Evolutionary conservation across 768 basidiomycete genomes (phyloP).

Genomic region (Dendrothele bispora): DNA sequence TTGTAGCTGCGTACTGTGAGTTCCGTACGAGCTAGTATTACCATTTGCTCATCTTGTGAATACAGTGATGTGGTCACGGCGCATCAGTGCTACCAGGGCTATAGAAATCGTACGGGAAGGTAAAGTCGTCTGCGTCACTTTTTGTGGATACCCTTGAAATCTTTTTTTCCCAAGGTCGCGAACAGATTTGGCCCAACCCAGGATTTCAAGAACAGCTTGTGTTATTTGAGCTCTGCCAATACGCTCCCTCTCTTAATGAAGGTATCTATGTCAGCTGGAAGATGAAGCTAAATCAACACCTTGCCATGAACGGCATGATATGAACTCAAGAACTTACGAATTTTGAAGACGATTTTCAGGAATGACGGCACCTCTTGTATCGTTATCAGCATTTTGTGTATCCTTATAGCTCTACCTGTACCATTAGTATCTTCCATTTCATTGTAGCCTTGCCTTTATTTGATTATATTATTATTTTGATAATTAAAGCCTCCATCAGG

Average conservation of each 20-base stretch:
- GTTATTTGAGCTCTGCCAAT: constrained; percentile 72
- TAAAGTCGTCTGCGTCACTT: constrained; percentile 23
- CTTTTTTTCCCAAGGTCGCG: constrained; percentile 47
- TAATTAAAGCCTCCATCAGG: no score
- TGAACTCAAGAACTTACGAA: constrained; percentile 10
- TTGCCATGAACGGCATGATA: constrained; percentile 40
- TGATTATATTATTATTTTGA: neutral
- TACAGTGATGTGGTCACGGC: constrained; percentile 67
- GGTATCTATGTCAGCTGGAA: constrained; percentile 73
- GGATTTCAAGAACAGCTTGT: constrained; percentile 80
- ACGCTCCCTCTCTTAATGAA: constrained; percentile 55
- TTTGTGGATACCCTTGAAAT: constrained; percentile 7
- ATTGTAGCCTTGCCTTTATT: neutral
- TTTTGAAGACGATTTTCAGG: no score
- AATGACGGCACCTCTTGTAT: no score
- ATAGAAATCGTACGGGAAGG: constrained; percentile 62
- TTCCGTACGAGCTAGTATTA: constrained; percentile 4
- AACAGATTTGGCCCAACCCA: constrained; percentile 78
- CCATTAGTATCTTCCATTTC: neutral
- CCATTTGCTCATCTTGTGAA: constrained; percentile 15
- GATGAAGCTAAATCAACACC: constrained; percentile 47
- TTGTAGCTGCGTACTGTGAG: constrained; percentile 78
- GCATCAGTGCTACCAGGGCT: constrained; percentile 56
- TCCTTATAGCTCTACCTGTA: no score
- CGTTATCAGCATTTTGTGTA: no score